Percentiles rank a stretch among this genome's conserved stretches.
phyloP scores from a whole-genome alignment of 768 basidiomycete genomes.

The Tulasnella sp. region DNA sequence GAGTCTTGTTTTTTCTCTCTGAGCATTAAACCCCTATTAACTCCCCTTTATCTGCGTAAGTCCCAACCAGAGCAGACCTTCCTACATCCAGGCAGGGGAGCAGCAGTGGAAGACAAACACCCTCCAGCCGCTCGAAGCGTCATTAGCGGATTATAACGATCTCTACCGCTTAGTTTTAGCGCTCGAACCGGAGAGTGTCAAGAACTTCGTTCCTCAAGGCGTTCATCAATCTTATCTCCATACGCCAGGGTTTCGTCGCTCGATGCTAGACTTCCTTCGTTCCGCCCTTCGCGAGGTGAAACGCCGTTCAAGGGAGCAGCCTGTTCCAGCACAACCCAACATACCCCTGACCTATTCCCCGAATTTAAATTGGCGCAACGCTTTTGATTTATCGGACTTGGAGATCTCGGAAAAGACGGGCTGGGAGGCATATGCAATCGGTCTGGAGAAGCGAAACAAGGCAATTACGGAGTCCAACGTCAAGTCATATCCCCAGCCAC shows the following conservation, averaged over 20 bases:
- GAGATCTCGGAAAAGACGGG: conserved; percentile 18
- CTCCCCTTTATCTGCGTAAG: neutral
- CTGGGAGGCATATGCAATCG: conserved; percentile 21
- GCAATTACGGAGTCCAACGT: neutral
- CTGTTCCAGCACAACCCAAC: neutral
- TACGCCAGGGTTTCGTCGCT: neutral
- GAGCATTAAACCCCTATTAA: no score
- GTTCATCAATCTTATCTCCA: neutral
- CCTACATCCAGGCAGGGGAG: neutral
- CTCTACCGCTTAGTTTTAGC: conserved; percentile 41
- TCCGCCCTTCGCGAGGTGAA: conserved; percentile 32
- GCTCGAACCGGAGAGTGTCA: conserved; percentile 40
- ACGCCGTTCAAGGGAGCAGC: neutral
- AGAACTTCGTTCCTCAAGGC: neutral
- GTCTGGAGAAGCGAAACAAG: neutral
- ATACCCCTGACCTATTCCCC: neutral
- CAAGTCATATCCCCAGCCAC: neutral
- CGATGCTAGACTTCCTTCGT: conserved; percentile 39
- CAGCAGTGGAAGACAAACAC: neutral
- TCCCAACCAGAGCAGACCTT: neutral
- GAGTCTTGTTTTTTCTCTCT: conserved; percentile 26
- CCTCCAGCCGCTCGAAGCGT: conserved; percentile 41
- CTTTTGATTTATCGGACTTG: neutral
- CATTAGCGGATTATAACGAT: conserved; percentile 40
- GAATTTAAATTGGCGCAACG: neutral